These are phyloP conservation scores for Ceratobasidium sp. DNA, from an alignment of 1,284 basidiomycete species.

Conservation along the genomic window DNA sequence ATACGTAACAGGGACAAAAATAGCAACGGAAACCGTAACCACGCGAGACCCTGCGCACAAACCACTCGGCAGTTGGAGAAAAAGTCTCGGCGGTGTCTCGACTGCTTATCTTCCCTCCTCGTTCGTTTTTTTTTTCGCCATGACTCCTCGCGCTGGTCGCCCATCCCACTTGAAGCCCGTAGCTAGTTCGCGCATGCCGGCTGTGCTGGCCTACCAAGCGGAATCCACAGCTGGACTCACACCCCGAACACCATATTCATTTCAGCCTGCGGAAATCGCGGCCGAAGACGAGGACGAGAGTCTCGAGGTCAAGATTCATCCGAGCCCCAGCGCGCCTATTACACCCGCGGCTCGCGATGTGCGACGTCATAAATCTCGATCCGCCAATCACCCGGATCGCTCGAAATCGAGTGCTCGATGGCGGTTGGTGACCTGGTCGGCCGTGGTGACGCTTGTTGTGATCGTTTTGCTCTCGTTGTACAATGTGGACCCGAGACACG, in stretches of 20 bases:
- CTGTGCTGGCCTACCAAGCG: slow-evolving; percentile 1
- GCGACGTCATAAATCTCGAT: neutral
- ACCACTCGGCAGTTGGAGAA: neutral
- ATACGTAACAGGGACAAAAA: neutral
- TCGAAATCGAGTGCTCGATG: neutral
- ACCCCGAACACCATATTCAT: slow-evolving; percentile 11
- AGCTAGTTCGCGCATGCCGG: neutral
- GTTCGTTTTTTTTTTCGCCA: neutral
- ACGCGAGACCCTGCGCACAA: neutral
- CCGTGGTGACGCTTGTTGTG: neutral
- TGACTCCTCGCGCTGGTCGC: slow-evolving; percentile 26
- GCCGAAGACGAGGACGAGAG: neutral
- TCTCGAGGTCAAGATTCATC: slow-evolving; percentile 1
- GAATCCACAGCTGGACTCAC: slow-evolving; percentile 11
- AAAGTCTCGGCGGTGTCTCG: neutral
- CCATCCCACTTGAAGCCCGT: slow-evolving; percentile 17
- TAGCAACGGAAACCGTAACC: neutral
- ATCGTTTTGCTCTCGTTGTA: slow-evolving; percentile 10
- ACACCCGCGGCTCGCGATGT: neutral
- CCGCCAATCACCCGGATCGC: neutral
- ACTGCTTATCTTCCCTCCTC: neutral
- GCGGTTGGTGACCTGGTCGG: slow-evolving; percentile 15
- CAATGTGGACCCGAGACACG: slow-evolving; percentile 14
- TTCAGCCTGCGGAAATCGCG: neutral
- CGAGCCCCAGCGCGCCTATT: slow-evolving; percentile 16